Conservation (phyloP, 2,329 filamentous ascomycete species). For the Zymoseptoria ardabiliae region DNA sequence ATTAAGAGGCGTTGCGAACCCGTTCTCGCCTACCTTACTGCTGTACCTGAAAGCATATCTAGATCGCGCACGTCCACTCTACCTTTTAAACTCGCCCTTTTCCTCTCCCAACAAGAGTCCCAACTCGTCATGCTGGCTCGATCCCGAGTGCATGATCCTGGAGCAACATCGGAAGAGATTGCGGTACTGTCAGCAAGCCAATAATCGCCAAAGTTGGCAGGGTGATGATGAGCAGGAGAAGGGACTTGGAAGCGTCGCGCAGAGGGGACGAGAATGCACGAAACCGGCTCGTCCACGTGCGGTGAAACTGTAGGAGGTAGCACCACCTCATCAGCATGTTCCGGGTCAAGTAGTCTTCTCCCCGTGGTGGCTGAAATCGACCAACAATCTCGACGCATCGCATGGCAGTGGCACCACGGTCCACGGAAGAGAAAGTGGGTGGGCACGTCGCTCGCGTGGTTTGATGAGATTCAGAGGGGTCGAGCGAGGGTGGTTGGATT, state of each 20-base stretch:
- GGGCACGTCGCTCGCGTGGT: neutral
- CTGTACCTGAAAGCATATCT: neutral
- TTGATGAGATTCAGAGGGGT: no score
- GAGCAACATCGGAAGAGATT: conserved; percentile 8
- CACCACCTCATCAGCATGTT: neutral
- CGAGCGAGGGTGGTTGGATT: neutral
- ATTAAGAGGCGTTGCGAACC: neutral
- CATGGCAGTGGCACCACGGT: neutral
- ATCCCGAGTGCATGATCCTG: neutral
- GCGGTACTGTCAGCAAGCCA: conserved; percentile 1
- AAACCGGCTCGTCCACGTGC: neutral
- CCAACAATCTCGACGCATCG: neutral
- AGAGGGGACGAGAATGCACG: neutral
- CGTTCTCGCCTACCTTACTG: neutral
- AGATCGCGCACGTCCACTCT: neutral
- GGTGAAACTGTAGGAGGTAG: neutral
- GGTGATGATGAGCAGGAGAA: neutral
- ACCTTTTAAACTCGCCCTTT: neutral
- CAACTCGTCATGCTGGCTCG: neutral
- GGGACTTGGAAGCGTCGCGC: neutral
- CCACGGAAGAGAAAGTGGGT: neutral
- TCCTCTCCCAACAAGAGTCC: no score
- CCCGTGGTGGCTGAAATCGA: neutral
- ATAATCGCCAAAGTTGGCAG: neutral
- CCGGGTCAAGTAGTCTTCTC: neutral